A percentile compares a stretch with the other conserved stretches of the same genome.
These are phyloP conservation scores for Neoscytalidium dimidiatum DNA, from an alignment of 2,329 filamentous ascomycete species.

Conservation along the genomic window DNA sequence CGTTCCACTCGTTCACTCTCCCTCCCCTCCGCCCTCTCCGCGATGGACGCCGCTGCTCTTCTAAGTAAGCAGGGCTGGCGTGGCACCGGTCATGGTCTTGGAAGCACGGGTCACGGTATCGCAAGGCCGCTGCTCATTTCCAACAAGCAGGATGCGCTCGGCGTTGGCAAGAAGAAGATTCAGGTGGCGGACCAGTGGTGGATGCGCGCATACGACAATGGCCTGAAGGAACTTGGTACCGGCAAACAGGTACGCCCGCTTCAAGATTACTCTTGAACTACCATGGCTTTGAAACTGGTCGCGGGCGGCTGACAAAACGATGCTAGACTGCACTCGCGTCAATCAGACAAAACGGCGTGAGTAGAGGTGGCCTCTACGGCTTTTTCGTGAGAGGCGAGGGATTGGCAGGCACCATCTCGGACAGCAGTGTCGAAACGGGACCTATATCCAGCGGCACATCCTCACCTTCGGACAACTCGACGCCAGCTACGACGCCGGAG, in stretches of 20 bases:
- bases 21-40: neutral
- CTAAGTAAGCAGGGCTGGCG: constrained; percentile 88
- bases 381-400: constrained; percentile 83
- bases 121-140: constrained; percentile 80
- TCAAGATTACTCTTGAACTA: neutral
- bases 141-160: constrained; percentile 77
- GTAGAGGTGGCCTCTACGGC: constrained; percentile 68
- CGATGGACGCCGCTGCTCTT: constrained; percentile 82
- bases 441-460: neutral
- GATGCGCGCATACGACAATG: constrained; percentile 91
- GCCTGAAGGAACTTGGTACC: constrained; percentile 71
- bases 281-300: neutral
- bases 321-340: constrained; percentile 57
- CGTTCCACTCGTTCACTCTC: neutral
- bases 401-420: constrained; percentile 68
- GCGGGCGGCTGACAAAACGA: neutral
- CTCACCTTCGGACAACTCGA: constrained; percentile 22
- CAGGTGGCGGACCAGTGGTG: constrained; percentile 86
- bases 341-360: constrained; percentile 49
- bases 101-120: constrained; percentile 74
- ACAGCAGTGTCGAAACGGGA: neutral
- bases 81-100: constrained; percentile 83
- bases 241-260: constrained; percentile 55
- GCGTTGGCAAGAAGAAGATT: constrained; percentile 73
- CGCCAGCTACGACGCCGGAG: constrained; percentile 16